These are phyloP conservation scores for Colletotrichum sp. DNA, from an alignment of 2,329 filamentous ascomycete genomes.

Conservation along the genomic window DNA sequence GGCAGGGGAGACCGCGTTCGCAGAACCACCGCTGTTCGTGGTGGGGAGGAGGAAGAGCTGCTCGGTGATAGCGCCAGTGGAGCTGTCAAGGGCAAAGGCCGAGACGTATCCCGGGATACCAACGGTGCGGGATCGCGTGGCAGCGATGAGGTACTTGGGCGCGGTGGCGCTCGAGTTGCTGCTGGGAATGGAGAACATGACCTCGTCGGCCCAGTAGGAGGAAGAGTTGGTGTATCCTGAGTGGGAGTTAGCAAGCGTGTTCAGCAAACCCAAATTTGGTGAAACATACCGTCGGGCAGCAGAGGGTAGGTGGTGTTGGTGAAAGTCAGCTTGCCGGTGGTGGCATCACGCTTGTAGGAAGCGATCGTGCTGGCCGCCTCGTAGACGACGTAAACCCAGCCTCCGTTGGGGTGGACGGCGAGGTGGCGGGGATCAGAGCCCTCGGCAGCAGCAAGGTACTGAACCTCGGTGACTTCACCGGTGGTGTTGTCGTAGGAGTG, in stretches of 20 bases:
- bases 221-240: constrained; percentile 5
- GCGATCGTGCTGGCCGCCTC: constrained; percentile 29
- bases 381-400: constrained; percentile 32
- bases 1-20: constrained; percentile 37
- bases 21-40: constrained; percentile 36
- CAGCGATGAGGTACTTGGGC: constrained; percentile 8
- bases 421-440: constrained; percentile 31
- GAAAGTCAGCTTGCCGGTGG: background rate
- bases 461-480: constrained; percentile 23
- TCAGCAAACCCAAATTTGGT: background rate
- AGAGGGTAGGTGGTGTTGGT: constrained; percentile 20
- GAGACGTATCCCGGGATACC: constrained; percentile 36
- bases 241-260: background rate
- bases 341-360: constrained; percentile 26
- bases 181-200: constrained; percentile 4
- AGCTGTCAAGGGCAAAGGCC: constrained; percentile 30
- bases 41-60: constrained; percentile 36
- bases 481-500: constrained; percentile 27
- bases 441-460: constrained; percentile 22
- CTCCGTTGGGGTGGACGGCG: constrained; percentile 30
- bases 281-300: constrained; percentile 8
- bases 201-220: constrained; percentile 10
- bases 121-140: constrained; percentile 15
- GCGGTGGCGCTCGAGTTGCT: background rate
- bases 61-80: constrained; percentile 28